Percentiles rank a stretch among this genome's conserved stretches.
phyloP scores from a whole-genome alignment of 441 rosid species.

The Cnidoscolus chayamansa region DNA sequence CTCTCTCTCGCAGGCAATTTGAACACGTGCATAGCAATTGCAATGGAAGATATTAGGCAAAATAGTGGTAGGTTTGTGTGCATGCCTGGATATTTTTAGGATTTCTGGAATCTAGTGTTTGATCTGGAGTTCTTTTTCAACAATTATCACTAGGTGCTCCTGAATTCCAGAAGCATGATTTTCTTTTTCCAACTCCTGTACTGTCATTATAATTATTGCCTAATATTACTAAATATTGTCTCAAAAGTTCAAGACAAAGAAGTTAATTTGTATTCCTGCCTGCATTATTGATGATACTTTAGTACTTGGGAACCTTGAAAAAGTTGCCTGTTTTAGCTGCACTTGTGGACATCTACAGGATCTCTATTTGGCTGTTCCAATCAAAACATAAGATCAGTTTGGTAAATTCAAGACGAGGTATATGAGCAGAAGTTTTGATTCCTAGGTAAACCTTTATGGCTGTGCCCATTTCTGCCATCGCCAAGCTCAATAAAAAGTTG shows the following conservation, averaged over 20 bases:
- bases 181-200: not conserved
- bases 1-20: too few relatives aligned
- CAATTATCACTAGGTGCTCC: not conserved
- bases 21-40: not conserved
- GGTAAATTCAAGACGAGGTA: not conserved
- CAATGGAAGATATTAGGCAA: not conserved
- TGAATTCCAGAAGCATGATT: not conserved
- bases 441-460: not conserved
- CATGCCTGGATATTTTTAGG: not conserved
- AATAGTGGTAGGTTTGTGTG: not conserved
- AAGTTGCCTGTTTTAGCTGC: not conserved
- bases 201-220: not conserved
- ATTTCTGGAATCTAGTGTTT: not conserved
- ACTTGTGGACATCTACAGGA: not conserved
- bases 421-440: not conserved
- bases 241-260: constrained; percentile 12
- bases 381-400: not conserved
- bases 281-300: not conserved
- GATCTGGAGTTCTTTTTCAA: not conserved
- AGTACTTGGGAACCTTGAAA: not conserved
- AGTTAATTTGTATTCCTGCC: not conserved
- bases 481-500: not conserved
- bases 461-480: not conserved
- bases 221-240: constrained; percentile 6
- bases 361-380: not conserved